Evolutionary conservation across 441 rosid species (phyloP), one percentile per base, ranked within the genome.

Genomic region (Erodium trifolium): DNA sequence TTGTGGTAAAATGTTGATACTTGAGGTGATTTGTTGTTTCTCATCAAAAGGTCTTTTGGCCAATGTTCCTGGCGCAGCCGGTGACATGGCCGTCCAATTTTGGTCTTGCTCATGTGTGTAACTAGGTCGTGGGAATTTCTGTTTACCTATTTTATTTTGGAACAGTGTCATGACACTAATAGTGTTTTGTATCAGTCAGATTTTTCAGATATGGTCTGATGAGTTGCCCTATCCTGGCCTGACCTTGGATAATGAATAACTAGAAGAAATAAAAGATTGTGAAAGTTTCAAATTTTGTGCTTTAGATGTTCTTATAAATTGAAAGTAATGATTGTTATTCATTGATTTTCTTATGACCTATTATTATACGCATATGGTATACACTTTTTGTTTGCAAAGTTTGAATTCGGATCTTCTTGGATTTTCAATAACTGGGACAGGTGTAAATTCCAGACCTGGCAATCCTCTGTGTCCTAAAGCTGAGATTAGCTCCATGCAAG

Each of bases 391-490:
- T 49, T 49, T 49, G 57, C 57, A 49, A 49, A 49, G 57, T 49
- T 49, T 49, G 57, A 49, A 49, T 49, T 3, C 4, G 57, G 8
- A 13, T n/a, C 16, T 49, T 18, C 57, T 49, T 49, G 16, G 18
- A 49, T 49, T 49, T 49, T 49, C 0, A 49, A 49, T 5, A 49
- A 5, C 17, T 49, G 57, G 57, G 17, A 14, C 16, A 49, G 57
- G 57, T 49, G 18, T 49, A 41, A 41, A 41, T 41, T 9, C 45
- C 57, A 49, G 17, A 11, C 31, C 34, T 19, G 23, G 64, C 23
- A 59, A 10, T 59, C 2, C 64, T 59, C n/a, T 59, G 34, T 34
- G 64, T 19, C 64, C 64, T 59, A 59, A 59, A 18, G 29, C 34
- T 59, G 31, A 31, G 34, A 31, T 31, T 31, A 31, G 45, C 12